These are phyloP conservation scores for Fragaria iinumae DNA, from an alignment of 306 rosid genomes.

Conservation along the genomic window DNA sequence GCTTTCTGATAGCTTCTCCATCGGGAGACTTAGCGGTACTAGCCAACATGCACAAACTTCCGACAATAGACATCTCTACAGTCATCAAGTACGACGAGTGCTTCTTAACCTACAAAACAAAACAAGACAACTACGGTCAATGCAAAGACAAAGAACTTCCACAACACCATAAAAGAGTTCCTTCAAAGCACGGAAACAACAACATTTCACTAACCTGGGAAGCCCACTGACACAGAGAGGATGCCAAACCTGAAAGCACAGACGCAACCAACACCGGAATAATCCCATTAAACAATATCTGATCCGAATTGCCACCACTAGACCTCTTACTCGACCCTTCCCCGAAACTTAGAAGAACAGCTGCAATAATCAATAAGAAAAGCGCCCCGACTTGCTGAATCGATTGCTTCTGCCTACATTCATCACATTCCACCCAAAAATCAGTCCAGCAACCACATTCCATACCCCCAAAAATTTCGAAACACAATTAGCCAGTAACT, in stretches of 20 bases:
- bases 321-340: slow-evolving; percentile 87
- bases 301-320: slow-evolving; percentile 52
- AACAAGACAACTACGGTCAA: slow-evolving; percentile 21
- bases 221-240: slow-evolving; percentile 97
- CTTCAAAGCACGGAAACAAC: slow-evolving; percentile 15
- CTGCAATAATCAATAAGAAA: slow-evolving; percentile 77
- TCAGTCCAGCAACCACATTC: neutral
- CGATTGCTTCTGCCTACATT: slow-evolving; percentile 86
- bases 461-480: neutral
- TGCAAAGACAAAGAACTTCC: neutral
- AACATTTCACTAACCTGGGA: slow-evolving; percentile 71
- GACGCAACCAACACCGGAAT: slow-evolving; percentile 89
- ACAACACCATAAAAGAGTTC: slow-evolving; percentile 5
- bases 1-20: slow-evolving; percentile 72
- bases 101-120: slow-evolving; percentile 75
- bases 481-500: neutral
- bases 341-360: slow-evolving; percentile 85
- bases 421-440: neutral
- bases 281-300: slow-evolving; percentile 75
- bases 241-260: slow-evolving; percentile 93
- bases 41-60: slow-evolving; percentile 69
- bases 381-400: slow-evolving; percentile 92
- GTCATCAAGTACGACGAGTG: slow-evolving; percentile 98
- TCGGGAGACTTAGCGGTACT: slow-evolving; percentile 89
- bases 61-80: slow-evolving; percentile 91